A percentile compares a stretch with the other conserved stretches of the same genome.
Evolutionary conservation across 2,329 filamentous ascomycete species (phyloP).

Genomic region (Metarhizium album): DNA sequence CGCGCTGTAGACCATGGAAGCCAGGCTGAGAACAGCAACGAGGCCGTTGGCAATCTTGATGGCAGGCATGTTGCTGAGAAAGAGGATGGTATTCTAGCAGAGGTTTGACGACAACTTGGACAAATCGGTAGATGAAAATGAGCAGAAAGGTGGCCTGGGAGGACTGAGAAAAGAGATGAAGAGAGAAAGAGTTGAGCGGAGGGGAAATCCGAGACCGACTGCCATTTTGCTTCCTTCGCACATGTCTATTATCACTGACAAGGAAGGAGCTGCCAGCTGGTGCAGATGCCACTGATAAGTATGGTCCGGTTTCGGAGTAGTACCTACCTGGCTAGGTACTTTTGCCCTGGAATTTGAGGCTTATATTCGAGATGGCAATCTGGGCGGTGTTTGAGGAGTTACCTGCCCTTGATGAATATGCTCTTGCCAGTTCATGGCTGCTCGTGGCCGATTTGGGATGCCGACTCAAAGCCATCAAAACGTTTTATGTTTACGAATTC

Average conservation of each 20-base stretch:
- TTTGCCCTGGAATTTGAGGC: background rate
- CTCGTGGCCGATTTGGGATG: too few species aligned
- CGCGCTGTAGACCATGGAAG: conserved; percentile 13
- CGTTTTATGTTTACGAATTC: too few species aligned
- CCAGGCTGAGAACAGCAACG: conserved; percentile 14
- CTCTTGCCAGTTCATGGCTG: too few species aligned
- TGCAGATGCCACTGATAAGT: background rate
- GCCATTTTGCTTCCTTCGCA: background rate
- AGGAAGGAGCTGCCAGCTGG: conserved; percentile 2
- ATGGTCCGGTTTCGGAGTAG: background rate
- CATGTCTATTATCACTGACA: background rate
- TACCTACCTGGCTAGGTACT: too few species aligned
- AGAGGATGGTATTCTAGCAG: background rate
- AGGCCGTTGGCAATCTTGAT: conserved; percentile 13
- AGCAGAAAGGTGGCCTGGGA: background rate
- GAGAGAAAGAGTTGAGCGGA: background rate
- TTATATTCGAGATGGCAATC: background rate
- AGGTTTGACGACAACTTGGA: background rate
- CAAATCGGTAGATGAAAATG: background rate
- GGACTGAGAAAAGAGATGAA: background rate
- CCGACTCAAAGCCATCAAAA: too few species aligned
- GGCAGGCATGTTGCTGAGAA: conserved; percentile 12
- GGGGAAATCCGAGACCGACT: background rate
- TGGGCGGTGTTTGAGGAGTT: too few species aligned
- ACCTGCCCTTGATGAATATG: too few species aligned